Base-by-base conservation (phyloP, 257 asterid genomes). In the Buddleja alternifolia region DNA sequence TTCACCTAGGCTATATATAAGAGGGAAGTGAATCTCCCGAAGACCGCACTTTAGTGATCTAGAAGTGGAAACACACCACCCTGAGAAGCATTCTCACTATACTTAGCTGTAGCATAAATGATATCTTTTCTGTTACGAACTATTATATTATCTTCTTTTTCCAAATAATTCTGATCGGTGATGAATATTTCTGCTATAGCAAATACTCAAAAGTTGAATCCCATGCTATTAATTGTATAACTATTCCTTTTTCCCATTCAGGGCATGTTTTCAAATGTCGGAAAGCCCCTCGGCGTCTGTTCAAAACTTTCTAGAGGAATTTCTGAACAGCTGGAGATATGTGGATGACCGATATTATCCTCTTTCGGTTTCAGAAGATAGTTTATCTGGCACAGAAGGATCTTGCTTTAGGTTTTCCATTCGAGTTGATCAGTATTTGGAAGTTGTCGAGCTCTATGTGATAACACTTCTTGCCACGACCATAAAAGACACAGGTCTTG, bases 381-480 rank as follows among this genome's bases (percentile, higher is more conserved):
- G 53, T 59, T 60, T 63, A 66, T 47, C 78, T 45, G 29, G 56
- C 63, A 65, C 32, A 6, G 83, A 70, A 73, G 75, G 66, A 55
- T 74, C 79, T 68, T 68, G 73, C 69, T 67, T 50, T 65, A 73
- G 62, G 76, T 54, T 72, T 64, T 73, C 84, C 47, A 71, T 91
- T 3, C 78, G 69, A 51, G 85, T 85, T 72, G 88, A 86, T 14
- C 34, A 82, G 75, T 93, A 90, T 78, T 60, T 85, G 54, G 85
- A 82, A 78, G 82, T 89, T 64, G 88, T 87, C 74, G 97, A 93
- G 81, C 88, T 93, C 70, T 93, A 87, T 76, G 85, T 80, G 67
- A 67, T 88, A 54, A 81, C 84, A 52, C 80, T 83, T 79, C 90
- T 89, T 50, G 86, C 78, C 63, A 75, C 52, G 56, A 59, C 81